Base-by-base conservation (phyloP, 2,329 filamentous ascomycete genomes). In the Epicoccum sorghinum region DNA sequence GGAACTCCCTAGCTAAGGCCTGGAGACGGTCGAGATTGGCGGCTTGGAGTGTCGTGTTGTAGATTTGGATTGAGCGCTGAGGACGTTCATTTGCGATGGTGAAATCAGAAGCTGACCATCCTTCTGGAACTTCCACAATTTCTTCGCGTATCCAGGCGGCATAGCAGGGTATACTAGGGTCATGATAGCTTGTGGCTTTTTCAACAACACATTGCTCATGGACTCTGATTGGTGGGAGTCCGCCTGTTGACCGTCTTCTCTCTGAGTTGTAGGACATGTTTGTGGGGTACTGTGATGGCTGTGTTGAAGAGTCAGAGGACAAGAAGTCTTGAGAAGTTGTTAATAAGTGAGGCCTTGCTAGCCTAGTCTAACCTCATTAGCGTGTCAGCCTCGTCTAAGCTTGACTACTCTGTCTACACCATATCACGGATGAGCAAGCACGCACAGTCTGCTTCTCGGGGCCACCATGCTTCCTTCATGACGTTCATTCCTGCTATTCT, bases 201-300 rank as follows among this genome's bases (percentile, higher is more conserved):
- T 60, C 57, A 38, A 52, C 41, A 32, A 57, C 18, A 55, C 47
- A 49, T 39, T 57, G 50, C 39, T 55, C 47, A 39, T 32, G 18
- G 33, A 50, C 36, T 23, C 44, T 30, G 43, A 57, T 29, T 43
- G 54, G 57, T 27, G 57, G 54, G 23, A 57, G 50, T 23, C 54
- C 54, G 50, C 57, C 57, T 51, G 54, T 60, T 35, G 54, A 57
- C 43, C 43, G 54, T 55, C 54, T 57, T 60, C 54, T 52, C 38
- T 49, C 48, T 36, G 49, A 33, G n/a, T 13, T 42, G 18, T 47
- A 38, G 41, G 57, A 51, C 52, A 59, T 59, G 36, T 30, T 38
- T 18, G 44, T 37, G 29, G 46, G 45, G 30, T 47, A 23, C 14
- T 41, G 43, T 39, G 47, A 42, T 22, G 39, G 12, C 47, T 59